Conservation (phyloP, 371 early-diverging fungal genomes). For the Dichotomocladium elegans region DNA sequence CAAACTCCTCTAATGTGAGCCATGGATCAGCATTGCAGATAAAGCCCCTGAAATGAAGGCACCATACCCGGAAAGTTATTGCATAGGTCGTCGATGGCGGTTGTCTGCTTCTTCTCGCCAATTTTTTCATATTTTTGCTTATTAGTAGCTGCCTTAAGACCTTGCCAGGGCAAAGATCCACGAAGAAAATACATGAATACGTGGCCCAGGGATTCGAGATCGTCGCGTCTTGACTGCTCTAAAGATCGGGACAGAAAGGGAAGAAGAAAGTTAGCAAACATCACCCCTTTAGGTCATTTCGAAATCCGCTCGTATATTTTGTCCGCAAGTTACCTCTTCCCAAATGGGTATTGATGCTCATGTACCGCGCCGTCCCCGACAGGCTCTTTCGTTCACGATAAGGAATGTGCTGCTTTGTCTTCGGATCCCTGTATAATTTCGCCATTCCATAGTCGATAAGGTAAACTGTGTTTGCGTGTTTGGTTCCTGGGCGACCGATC, state of each 20-base stretch:
- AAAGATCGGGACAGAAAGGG: too few species aligned
- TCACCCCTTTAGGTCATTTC: too few species aligned
- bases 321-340: conserved; percentile 53
- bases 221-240: conserved; percentile 95
- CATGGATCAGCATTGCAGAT: not conserved
- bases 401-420: conserved; percentile 88
- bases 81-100: conserved; percentile 75
- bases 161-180: conserved; percentile 95
- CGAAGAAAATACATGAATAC: conserved; percentile 95
- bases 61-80: conserved; percentile 68
- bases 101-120: conserved; percentile 87
- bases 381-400: conserved; percentile 86
- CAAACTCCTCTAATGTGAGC: conserved; percentile 72
- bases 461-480: conserved; percentile 56
- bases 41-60: not conserved
- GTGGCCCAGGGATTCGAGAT: conserved; percentile 93
- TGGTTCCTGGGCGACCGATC: conserved; percentile 71
- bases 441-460: conserved; percentile 96
- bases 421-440: conserved; percentile 86
- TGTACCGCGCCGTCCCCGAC: conserved; percentile 95
- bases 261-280: not conserved
- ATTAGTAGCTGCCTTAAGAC: conserved; percentile 90
- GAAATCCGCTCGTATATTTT: too few species aligned
- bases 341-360: conserved; percentile 93
- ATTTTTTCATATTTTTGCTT: conserved; percentile 95